Conservation (phyloP, 2,329 filamentous ascomycete genomes). For the Penicillium sp. region DNA sequence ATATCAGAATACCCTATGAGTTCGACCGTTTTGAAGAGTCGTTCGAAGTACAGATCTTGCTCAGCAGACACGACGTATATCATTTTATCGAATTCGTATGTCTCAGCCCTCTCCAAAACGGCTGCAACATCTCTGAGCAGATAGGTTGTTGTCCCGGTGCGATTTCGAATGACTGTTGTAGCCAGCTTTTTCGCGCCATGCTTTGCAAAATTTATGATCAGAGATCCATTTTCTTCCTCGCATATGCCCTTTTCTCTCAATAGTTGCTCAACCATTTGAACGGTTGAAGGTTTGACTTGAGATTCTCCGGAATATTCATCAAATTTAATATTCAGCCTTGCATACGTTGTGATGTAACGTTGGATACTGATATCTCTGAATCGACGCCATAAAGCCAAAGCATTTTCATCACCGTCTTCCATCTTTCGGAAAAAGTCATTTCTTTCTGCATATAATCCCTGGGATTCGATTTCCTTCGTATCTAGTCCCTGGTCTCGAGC, state of each 20-base stretch:
- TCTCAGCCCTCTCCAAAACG: conserved; percentile 61
- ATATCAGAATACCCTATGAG: background rate
- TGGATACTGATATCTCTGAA: conserved; percentile 66
- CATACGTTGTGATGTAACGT: conserved; percentile 65
- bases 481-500: background rate
- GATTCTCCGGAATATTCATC: conserved; percentile 72
- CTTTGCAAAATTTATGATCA: conserved; percentile 68
- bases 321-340: conserved; percentile 66
- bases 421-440: conserved; percentile 62
- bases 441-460: background rate
- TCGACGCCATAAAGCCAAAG: conserved; percentile 60
- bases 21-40: background rate
- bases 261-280: conserved; percentile 60
- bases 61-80: conserved; percentile 72
- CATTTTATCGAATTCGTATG: conserved; percentile 69
- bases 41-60: conserved; percentile 54
- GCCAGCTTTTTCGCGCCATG: conserved; percentile 67
- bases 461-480: background rate
- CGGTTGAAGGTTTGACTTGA: conserved; percentile 60
- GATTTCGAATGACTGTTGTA: conserved; percentile 67
- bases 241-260: conserved; percentile 63
- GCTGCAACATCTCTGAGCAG: conserved; percentile 75
- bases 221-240: conserved; percentile 67
- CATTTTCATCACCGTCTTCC: conserved; percentile 62
- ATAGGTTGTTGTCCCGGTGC: conserved; percentile 71